Conservation (phyloP, 2,329 filamentous ascomycete species). For the Purpureocillium lavendulum region DNA sequence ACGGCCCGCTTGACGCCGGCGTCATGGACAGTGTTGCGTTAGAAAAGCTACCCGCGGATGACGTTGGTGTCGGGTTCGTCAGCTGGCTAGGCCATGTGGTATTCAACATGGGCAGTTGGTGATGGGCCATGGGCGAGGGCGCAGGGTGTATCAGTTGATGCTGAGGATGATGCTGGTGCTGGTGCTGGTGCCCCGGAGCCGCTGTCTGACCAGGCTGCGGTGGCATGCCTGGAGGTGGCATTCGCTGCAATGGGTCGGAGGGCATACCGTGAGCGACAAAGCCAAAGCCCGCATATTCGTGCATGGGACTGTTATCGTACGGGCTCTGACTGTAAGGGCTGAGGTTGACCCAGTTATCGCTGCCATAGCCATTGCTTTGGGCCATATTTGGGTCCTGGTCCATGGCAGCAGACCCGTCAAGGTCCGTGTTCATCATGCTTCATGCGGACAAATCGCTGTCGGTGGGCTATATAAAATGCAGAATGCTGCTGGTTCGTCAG, state of each 20-base stretch:
- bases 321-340: slow-evolving; percentile 56
- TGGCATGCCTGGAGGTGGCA: slow-evolving; percentile 47
- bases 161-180: slow-evolving; percentile 21
- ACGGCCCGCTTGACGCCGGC: slow-evolving; percentile 41
- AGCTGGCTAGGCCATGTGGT: slow-evolving; percentile 77
- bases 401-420: slow-evolving; percentile 21
- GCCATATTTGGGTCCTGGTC: slow-evolving; percentile 21
- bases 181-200: slow-evolving; percentile 9
- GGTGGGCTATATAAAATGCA: background rate
- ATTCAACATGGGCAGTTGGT: slow-evolving; percentile 60
- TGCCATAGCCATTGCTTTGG: slow-evolving; percentile 22
- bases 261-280: slow-evolving; percentile 49
- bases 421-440: slow-evolving; percentile 23
- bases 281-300: slow-evolving; percentile 54
- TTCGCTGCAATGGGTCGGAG: slow-evolving; percentile 40
- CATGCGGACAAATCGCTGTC: slow-evolving; percentile 2
- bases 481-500: no score
- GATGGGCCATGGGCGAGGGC: slow-evolving; percentile 40
- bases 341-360: slow-evolving; percentile 48
- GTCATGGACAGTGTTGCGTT: slow-evolving; percentile 52
- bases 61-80: slow-evolving; percentile 54
- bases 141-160: slow-evolving; percentile 24
- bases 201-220: slow-evolving; percentile 11
- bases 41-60: slow-evolving; percentile 39
- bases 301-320: slow-evolving; percentile 42